Evolutionary conservation across 2,329 filamentous ascomycete genomes (phyloP), one percentile per base, ranked within the genome.

Genomic region (Stemphylium lycopersici): DNA sequence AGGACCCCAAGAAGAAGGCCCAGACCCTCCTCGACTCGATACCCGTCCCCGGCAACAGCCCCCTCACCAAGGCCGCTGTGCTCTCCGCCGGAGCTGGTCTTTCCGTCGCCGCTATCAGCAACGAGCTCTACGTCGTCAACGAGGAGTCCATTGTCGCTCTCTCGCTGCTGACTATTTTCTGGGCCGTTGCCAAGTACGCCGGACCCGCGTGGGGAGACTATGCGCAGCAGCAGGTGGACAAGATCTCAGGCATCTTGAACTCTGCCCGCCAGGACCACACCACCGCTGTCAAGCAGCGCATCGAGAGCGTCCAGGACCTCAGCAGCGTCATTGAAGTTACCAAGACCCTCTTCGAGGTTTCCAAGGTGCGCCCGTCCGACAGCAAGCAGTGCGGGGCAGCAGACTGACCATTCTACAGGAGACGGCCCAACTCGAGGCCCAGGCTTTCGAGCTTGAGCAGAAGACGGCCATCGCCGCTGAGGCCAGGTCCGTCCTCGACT

Each of bases 91-190:
- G 89, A 65, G 91, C 95, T 73, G 93, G 90, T 81, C 80, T 96
- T 70, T 93, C 90, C 73, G 86, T 96, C 78, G 96, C 95, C 77
- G 95, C 92, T 74, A 92, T 99, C 81, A 96, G 90, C 88, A 99
- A 96, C 83, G 95, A 99, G 87, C 92, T 98, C 84, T 98, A 97
- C 81, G 92, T 99, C 77, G 85, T 99, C 81, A 99, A 99, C 83
- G 95, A 99, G 85, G 95, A 99, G 84, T 90, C 93, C 62, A 90
- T 99, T 76, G 90, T 96, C 75, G 90, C 91, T 66, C 86, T 99
- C 81, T 95, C 90, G 79, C 84, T 99, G 72, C 83, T 98, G 76
- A 91, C 89, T 77, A 90, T 98, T 76, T 99, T 96, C 89, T 89
- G 84, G 74, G 91, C 88, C 61, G 85, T 96, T 71, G 93, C 91